phyloP scores from a whole-genome alignment of 148 eudicot species.

The Talinum fruticosum region DNA sequence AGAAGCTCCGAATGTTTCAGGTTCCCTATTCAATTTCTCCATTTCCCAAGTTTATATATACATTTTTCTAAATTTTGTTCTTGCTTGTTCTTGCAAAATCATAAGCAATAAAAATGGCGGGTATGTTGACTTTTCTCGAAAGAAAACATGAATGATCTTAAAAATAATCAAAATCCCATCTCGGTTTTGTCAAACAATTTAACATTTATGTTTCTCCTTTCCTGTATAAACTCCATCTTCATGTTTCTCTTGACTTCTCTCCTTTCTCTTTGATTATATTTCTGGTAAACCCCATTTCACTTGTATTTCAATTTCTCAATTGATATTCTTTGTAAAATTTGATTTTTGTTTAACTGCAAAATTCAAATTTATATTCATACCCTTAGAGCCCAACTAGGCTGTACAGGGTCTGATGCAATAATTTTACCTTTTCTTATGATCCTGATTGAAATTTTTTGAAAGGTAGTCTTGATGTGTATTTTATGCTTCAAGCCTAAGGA shows the following conservation, averaged over 20 bases:
- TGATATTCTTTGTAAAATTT: too few species aligned
- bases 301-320: too few species aligned
- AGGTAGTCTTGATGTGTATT: background rate
- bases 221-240: background rate
- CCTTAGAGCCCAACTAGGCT: too few species aligned
- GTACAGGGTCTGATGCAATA: too few species aligned
- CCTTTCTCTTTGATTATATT: background rate
- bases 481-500: too few species aligned
- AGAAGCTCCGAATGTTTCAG: constrained; percentile 6
- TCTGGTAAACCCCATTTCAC: background rate
- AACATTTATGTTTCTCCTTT: constrained; percentile 1
- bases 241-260: background rate
- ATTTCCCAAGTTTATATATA: background rate
- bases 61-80: background rate
- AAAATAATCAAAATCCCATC: background rate
- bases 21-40: background rate
- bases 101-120: background rate
- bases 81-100: background rate
- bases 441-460: background rate
- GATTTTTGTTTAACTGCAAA: too few species aligned
- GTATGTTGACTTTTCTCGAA: constrained; percentile 9
- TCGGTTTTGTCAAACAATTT: constrained; percentile 7
- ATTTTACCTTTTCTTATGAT: too few species aligned
- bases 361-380: too few species aligned
- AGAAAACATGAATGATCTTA: background rate